Base-by-base conservation (phyloP, 495 filamentous ascomycete species). In the Lichina pygmaea region DNA sequence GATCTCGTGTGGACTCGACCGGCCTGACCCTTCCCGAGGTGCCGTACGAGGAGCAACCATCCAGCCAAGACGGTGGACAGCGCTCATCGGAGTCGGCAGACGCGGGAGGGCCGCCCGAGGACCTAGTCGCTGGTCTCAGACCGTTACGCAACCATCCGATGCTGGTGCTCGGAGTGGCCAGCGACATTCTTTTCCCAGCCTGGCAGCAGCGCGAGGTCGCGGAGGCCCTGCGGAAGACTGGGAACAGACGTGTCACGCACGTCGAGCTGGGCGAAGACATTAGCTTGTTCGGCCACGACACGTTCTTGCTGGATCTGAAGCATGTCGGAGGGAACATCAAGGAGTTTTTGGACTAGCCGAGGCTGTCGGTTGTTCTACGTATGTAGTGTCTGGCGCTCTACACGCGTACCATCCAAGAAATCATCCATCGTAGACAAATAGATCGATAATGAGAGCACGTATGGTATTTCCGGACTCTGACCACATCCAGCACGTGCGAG, bases 121-220 rank as follows among this genome's bases (percentile, higher is more conserved):
- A 95, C 60, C 65, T 99, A 0, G 68, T 99, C 4, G 60, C 60
- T 4, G 91, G 89, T 5, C 61, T 99, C 33, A 56, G 67, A 6
- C 62, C 73, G 1, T 60, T 94, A 44, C 71, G 73, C 46, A 61
- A 81, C 50, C 84, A 82, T 50, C 76, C 80, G 0, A 75, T 79
- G 3, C 64, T 99, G 38, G 79, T 99, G 3, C 75, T 99, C 65
- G 89, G 89, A 15, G 89, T 95, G 8, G 82, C 82, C 2, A 93
- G 83, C 54, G 89, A 99, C 56, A 95, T 93, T 47, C 62, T 99
- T 36, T 99, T 99, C 63, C 89, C 89, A 2, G 83, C 91, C 2
- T 99, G 89, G 86, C 89, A 99, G 60, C 89, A 99, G 63, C 72
- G 81, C 36, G 89, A 99, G 60, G 75, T 95, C 50, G 91, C 89